Base-by-base conservation (phyloP, 176 grass and related monocot species). In the Pharus latifolius region DNA sequence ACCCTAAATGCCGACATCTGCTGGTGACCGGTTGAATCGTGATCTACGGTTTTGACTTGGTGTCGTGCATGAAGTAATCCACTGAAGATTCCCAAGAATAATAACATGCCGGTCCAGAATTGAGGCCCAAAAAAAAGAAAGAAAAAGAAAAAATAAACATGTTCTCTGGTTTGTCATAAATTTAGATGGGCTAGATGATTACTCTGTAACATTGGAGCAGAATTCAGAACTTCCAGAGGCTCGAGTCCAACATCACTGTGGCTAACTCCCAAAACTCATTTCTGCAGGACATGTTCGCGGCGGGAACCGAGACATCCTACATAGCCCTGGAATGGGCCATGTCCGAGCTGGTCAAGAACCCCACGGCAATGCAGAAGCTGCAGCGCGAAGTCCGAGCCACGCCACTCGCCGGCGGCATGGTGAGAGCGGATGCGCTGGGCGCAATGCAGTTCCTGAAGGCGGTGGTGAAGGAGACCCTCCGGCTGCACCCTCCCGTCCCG, bases 381-480 rank as follows among this genome's bases (percentile, higher is more conserved):
- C 76, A 77, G 16, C 57, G 49, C 1, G 80, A 91, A 9, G 30
- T 84, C 6, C 69, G 15, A 4, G 34, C 40, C 20, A 15, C 19
- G 1, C 60, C 16, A 0, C n/a, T n/a, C n/a, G 27, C 16, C 34
- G 19, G 27, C 8, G 42, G 38, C 9, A 57, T 51, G 3, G 67
- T 61, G 2, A 30, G 27, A 1, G 63, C 60, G 5, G 57, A 34
- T 25, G n/a, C 10, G 15, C 52, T 80, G 5, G 32, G 30, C 46
- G 22, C 41, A 16, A n/a, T 46, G 48, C 17, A 10, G 20, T 92
- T 75, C 77, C 72, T 81, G 27, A 87, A 74, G 24, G 72, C 76
- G 13, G 77, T 82, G 0, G 82, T 92, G 2, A 87, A 81, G 30
- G 84, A 91, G 67, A 48, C 83, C n/a, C 70, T 91, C 8, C 74